Evolutionary conservation across 176 grass and related monocot species (phyloP), one percentile per base, ranked within the genome.

Genomic region (Neostapfia colusana): DNA sequence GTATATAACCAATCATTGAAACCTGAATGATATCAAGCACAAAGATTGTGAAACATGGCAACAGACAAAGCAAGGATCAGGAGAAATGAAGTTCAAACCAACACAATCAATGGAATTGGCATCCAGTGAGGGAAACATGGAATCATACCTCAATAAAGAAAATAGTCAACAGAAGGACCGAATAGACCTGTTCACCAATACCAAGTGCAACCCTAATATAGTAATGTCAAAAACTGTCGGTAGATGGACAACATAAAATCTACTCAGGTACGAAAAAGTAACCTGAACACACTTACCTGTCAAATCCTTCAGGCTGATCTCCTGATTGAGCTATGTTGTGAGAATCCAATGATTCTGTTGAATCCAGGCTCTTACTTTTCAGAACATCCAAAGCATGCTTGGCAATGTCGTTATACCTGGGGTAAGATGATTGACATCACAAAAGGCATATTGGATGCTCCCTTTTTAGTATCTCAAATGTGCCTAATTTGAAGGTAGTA

Each of bases 141-240:
- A 78, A 84, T 61, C 73, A 59, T 86, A 99, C 95, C 95, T 99
- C 95, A n/a, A 90, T 51, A 89, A 99, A 99, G 76, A 95, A 99
- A 77, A 99, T 86, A 70, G 85, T 81, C 62, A 95, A 80, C 65
- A 95, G 83, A 77, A 99, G 83, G 81, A 93, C 23, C 7, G 91
- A 95, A 90, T 99, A 95, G 61, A 90, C 69, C 50, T 99, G 95
- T 69, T 99, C 95, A 40, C 91, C 95, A 72, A 99, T 92, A 50
- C 84, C 95, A 80, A 86, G 79, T 61, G 86, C 85, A 83, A 99
- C 79, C 74, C 95, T 99, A 84, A 37, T 26, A 78, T 77, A 38
- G 21, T 12, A 58, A 58, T 58, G 55, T 26, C 2, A 58, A 58
- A 61, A 82, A 65, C 42, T 73, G 56, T 88, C 36, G 85, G 60